Base-by-base conservation (phyloP, 2,329 filamentous ascomycete genomes). In the Aspergillus phoenicis region DNA sequence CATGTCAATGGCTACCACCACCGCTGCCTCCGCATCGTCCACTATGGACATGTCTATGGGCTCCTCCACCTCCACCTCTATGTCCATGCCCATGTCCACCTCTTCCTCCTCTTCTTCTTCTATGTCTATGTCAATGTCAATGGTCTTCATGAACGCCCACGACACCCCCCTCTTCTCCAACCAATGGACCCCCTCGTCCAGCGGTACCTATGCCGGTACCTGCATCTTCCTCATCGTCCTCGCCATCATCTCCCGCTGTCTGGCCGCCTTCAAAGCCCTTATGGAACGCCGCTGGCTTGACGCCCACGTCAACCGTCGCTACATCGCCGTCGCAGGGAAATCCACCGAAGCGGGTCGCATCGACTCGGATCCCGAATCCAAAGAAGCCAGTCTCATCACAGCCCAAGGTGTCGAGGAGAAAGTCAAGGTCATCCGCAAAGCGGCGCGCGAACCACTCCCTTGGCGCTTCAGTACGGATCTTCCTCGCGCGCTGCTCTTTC, bases 221-320 rank as follows among this genome's bases (percentile, higher is more conserved):
- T 96, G 94, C 81, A 91, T 97, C 75, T 97, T 97, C 79, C 84
- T 97, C 61, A 88, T 97, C 73, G 68, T 90, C 48, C 87, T 98
- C 55, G 88, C 88, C 62, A 81, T 88, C 62, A 71, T 89, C 59
- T 87, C 89, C 71, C 90, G 93, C 56, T 78, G 82, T 20, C 81
- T 97, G 15, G 80, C 94, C 54, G 93, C 93, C 2, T 81, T 85
- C 69, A 92, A 91, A 73, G 73, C 80, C 24, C 70, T 80, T 15
- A 77, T 86, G 79, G 78, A 87, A 80, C 76, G 84, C 72, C 81
- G 66, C 79, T 96, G 91, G 89, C 78, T 89, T 51, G 87, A 91
- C 73, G 78, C 79, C 30, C 91, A 93, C 69, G 81, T 91, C 70
- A 84, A 88, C 59, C 87, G 92, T 59, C 87, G 91, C 71, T 96